Percentiles rank a stretch among this genome's conserved stretches.
Evolutionary conservation across 2,329 filamentous ascomycete genomes (phyloP).

Genomic region (Talaromyces sp.): DNA sequence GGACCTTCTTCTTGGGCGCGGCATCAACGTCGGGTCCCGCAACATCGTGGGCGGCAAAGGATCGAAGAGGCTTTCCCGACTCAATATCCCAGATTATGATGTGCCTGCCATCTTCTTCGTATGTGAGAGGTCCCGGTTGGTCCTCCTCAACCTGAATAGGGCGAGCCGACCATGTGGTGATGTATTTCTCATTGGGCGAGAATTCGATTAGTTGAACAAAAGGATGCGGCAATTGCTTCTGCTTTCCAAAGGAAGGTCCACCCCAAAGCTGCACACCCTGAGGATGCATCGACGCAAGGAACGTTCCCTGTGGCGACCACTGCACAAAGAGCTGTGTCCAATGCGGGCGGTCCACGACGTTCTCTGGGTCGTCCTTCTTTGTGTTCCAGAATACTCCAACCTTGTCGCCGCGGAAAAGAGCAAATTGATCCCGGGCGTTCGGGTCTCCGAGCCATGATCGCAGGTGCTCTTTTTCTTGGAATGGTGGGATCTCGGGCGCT

Average conservation of each 20-base stretch:
- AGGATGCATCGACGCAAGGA: constrained; percentile 86
- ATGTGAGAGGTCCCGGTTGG: constrained; percentile 62
- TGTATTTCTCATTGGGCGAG: constrained; percentile 84
- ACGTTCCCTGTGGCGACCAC: constrained; percentile 95
- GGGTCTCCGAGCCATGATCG: constrained; percentile 87
- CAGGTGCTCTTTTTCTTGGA: constrained; percentile 88
- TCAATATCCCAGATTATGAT: constrained; percentile 98
- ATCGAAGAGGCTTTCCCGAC: constrained; percentile 81
- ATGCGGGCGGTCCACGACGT: constrained; percentile 82
- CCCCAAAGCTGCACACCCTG: constrained; percentile 98
- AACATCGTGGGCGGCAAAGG: constrained; percentile 84
- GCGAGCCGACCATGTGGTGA: constrained; percentile 94
- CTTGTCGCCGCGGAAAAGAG: constrained; percentile 84
- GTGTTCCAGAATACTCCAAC: constrained; percentile 99
- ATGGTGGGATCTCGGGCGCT: constrained; percentile 73
- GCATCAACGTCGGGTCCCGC: constrained; percentile 53
- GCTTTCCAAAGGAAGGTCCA: constrained; percentile 78
- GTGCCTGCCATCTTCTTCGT: constrained; percentile 98
- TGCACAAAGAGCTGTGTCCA: constrained; percentile 98
- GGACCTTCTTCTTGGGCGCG: constrained; percentile 76
- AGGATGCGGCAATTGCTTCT: constrained; percentile 90
- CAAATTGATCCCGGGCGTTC: constrained; percentile 89
- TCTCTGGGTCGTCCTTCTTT: constrained; percentile 83
- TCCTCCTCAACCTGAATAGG: constrained; percentile 89
- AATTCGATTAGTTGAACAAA: constrained; percentile 95